phyloP scores from a whole-genome alignment of 805 yeast genomes.

The Priceomyces medius region DNA sequence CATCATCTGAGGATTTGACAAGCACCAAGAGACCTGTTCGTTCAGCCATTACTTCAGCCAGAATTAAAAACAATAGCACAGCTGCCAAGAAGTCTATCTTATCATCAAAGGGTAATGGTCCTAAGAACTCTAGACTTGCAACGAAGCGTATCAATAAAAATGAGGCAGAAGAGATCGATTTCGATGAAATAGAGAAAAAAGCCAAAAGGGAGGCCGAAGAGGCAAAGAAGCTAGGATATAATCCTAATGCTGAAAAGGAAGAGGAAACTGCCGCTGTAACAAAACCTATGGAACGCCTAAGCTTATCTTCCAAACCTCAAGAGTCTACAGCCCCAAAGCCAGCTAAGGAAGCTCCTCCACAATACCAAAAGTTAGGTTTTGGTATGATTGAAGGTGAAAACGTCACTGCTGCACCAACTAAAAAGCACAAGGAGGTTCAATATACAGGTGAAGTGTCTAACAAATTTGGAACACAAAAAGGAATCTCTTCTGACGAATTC shows the following conservation, averaged over 20 bases:
- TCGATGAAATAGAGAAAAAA: conserved; percentile 65
- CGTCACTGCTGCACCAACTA: conserved; percentile 21
- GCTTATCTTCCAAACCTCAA: conserved; percentile 7
- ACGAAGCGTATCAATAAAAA: conserved; percentile 51
- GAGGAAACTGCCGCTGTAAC: conserved; percentile 9
- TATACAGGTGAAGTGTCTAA: conserved; percentile 73
- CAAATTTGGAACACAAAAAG: conserved; percentile 87
- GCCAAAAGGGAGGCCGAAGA: conserved; percentile 83
- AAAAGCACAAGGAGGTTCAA: conserved; percentile 53
- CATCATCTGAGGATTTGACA: conserved; percentile 34
- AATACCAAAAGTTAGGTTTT: conserved; percentile 81
- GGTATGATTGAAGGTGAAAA: conserved; percentile 78
- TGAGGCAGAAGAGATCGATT: conserved; percentile 50
- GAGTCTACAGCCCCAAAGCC: conserved; percentile 19
- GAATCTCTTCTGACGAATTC: conserved; percentile 91
- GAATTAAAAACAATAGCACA: conserved; percentile 14
- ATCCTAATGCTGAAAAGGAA: conserved; percentile 32
- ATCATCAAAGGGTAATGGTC: conserved; percentile 53
- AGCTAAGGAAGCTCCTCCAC: conserved; percentile 55
- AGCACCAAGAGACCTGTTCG: conserved; percentile 23
- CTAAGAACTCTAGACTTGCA: conserved; percentile 55
- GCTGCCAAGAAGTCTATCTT: conserved; percentile 34
- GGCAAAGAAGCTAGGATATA: conserved; percentile 53
- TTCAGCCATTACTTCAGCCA: conserved; percentile 16
- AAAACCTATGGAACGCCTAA: conserved; percentile 3